Evolutionary conservation across 257 asterid species (phyloP).

Genomic region (Lantana camara): DNA sequence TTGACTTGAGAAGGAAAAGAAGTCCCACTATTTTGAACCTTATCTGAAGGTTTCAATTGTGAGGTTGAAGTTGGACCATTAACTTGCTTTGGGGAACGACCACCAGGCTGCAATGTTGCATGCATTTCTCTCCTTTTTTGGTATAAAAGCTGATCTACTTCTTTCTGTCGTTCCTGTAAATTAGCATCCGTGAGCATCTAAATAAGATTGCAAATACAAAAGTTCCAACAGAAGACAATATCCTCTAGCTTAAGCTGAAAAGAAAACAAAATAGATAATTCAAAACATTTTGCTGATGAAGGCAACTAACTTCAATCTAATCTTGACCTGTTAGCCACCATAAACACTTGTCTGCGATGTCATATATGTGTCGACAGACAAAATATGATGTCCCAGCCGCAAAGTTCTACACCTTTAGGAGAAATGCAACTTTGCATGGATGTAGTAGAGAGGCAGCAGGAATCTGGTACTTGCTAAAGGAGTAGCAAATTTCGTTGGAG

Average conservation of each 20-base stretch:
- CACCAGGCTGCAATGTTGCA: slow-evolving; percentile 62
- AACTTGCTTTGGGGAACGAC: slow-evolving; percentile 75
- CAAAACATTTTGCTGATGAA: slow-evolving; percentile 35
- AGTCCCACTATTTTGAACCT: slow-evolving; percentile 55
- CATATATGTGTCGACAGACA: slow-evolving; percentile 85
- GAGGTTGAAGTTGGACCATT: slow-evolving; percentile 64
- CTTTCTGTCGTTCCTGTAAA: slow-evolving; percentile 79
- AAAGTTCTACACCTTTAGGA: slow-evolving; percentile 86
- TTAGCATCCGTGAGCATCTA: slow-evolving; percentile 8
- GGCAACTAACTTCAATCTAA: slow-evolving; percentile 67
- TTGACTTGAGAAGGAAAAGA: slow-evolving; percentile 63
- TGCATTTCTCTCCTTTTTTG: slow-evolving; percentile 75
- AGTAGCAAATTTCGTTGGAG: slow-evolving; percentile 83
- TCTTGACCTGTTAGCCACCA: slow-evolving; percentile 94
- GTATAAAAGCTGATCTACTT: slow-evolving; percentile 63
- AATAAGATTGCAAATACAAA: not conserved
- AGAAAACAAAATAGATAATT: too few relatives aligned
- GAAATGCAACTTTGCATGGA: slow-evolving; percentile 98
- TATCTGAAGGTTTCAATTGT: slow-evolving; percentile 65
- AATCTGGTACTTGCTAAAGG: slow-evolving; percentile 79
- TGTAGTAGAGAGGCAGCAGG: slow-evolving; percentile 89
- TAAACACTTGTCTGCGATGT: slow-evolving; percentile 49
- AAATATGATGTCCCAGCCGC: slow-evolving; percentile 72
- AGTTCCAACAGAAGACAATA: not conserved
- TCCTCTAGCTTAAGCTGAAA: too few relatives aligned